A percentile compares a stretch with the other conserved stretches of the same genome.
Evolutionary conservation across 352 stramenopile species (phyloP).

Genomic region (Globisporangium megalacanthum): DNA sequence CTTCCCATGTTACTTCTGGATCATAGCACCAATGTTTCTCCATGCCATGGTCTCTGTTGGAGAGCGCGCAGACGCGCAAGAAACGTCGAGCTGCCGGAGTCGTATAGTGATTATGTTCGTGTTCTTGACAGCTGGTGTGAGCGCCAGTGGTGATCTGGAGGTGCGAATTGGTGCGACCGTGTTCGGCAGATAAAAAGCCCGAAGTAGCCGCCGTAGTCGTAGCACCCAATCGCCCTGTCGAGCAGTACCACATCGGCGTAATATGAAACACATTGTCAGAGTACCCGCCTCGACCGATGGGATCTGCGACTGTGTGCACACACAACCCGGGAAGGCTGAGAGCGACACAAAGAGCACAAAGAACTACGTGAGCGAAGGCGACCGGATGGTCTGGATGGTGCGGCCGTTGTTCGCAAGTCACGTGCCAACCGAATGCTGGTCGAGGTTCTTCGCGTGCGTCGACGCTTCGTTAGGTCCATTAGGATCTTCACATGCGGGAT

Average conservation of each 20-base stretch:
- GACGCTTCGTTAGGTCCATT: constrained; percentile 35
- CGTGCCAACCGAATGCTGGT: constrained; percentile 19
- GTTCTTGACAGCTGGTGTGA: too few species aligned
- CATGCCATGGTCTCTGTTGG: too few species aligned
- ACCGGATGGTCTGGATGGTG: constrained; percentile 45
- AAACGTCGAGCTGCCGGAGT: too few species aligned
- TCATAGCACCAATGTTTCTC: too few species aligned
- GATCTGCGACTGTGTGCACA: constrained; percentile 31
- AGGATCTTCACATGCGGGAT: constrained; percentile 47
- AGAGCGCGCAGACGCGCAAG: too few species aligned
- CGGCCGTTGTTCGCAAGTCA: constrained; percentile 35
- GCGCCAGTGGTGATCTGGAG: too few species aligned
- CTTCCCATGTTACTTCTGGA: too few species aligned
- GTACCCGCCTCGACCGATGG: constrained; percentile 22
- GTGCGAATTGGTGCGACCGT: too few species aligned
- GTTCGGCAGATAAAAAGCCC: constrained; percentile 45
- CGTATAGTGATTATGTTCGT: too few species aligned
- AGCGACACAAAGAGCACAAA: constrained; percentile 64
- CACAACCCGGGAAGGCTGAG: constrained; percentile 47
- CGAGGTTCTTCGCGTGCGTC: constrained; percentile 23
- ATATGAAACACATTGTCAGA: constrained; percentile 11
- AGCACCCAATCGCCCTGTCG: constrained; percentile 44
- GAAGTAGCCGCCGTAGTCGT: constrained; percentile 66
- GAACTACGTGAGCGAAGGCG: constrained; percentile 44
- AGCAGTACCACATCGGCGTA: constrained; percentile 37